phyloP scores from a whole-genome alignment of 768 basidiomycete species.

The Gautieria morchelliformis region DNA sequence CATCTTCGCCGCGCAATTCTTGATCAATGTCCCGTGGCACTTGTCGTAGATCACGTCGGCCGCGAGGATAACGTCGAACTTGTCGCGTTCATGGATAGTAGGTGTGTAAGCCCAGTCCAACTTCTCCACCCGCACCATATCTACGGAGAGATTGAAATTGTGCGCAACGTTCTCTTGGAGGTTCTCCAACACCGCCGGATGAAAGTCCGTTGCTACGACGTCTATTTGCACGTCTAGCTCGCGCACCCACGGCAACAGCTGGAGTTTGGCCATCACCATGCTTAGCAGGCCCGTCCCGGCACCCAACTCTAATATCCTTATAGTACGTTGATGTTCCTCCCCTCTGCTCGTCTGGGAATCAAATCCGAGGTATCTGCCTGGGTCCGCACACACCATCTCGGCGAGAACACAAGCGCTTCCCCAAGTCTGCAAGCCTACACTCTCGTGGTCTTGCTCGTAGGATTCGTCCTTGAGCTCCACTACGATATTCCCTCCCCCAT shows the following conservation, averaged over 20 bases:
- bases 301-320: constrained; percentile 68
- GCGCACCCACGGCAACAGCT: constrained; percentile 13
- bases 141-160: constrained; percentile 30
- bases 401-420: constrained; percentile 67
- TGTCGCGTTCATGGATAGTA: constrained; percentile 22
- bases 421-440: constrained; percentile 81
- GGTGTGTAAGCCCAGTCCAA: constrained; percentile 60
- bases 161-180: constrained; percentile 46
- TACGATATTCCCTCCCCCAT: constrained; percentile 19
- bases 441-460: constrained; percentile 57
- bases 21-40: constrained; percentile 61
- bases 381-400: constrained; percentile 44
- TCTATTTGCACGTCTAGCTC: constrained; percentile 14
- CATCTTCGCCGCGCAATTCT: constrained; percentile 43
- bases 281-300: constrained; percentile 81
- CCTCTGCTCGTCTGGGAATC: neutral
- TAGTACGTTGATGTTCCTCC: constrained; percentile 6
- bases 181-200: constrained; percentile 65
- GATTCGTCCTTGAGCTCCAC: constrained; percentile 66
- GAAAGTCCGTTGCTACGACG: constrained; percentile 70
- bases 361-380: constrained; percentile 28
- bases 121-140: constrained; percentile 31
- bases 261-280: constrained; percentile 48
- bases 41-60: constrained; percentile 76
- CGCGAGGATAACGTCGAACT: constrained; percentile 63